phyloP scores from a whole-genome alignment of 305 asterid genomes.

The Plantago coronopus region DNA sequence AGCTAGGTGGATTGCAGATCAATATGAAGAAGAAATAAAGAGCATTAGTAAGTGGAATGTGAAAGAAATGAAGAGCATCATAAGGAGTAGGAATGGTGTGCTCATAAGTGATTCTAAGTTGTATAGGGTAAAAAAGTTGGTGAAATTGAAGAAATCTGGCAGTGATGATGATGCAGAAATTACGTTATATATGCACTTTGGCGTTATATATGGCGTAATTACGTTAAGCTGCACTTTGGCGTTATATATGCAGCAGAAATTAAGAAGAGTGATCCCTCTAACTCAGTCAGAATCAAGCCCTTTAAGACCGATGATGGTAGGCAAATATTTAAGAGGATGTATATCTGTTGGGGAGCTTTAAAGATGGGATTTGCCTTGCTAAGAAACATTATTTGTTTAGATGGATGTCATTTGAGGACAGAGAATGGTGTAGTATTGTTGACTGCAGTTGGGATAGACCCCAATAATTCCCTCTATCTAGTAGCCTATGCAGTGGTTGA shows the following conservation, averaged over 20 bases:
- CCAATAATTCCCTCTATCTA: not conserved
- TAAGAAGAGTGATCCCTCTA: not conserved
- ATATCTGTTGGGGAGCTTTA: not conserved
- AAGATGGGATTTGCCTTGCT: not conserved
- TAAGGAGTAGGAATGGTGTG: no score
- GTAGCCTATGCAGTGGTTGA: not conserved
- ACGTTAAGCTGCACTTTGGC: not conserved
- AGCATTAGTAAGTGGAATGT: not conserved
- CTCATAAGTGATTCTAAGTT: not conserved
- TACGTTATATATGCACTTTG: no score
- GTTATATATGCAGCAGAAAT: not conserved
- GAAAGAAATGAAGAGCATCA: not conserved
- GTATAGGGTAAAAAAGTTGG: not conserved
- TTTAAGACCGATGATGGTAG: not conserved
- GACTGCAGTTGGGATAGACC: not conserved
- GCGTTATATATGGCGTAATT: no score
- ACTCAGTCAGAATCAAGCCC: not conserved
- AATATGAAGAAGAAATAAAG: not conserved
- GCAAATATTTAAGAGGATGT: not conserved
- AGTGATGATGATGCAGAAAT: not conserved
- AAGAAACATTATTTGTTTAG: not conserved
- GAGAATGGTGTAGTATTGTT: not conserved
- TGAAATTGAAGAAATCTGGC: no score
- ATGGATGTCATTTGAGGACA: conserved; percentile 1
- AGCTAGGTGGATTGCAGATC: not conserved